Base-by-base conservation (phyloP, 2,329 filamentous ascomycete species). In the Berkeleyomyces basicola region DNA sequence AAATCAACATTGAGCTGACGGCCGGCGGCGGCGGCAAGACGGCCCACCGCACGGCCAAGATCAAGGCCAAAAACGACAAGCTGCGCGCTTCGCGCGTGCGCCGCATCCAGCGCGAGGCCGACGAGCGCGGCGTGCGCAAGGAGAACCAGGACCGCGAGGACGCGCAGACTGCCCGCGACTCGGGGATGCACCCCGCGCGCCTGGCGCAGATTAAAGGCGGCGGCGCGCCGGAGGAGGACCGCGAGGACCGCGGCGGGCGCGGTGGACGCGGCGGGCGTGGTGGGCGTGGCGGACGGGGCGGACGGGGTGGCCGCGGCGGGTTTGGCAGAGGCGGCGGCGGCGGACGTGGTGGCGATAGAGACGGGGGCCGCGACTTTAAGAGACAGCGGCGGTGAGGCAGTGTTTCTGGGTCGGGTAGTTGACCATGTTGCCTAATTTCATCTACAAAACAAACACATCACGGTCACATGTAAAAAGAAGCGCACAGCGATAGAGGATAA, bases 1-100 rank as follows among this genome's bases (percentile, higher is more conserved):
- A 85, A 74, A 95, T 97, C 69, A 96, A 96, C 71, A 88, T 96
- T 36, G 92, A 96, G 75, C 75, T 97, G 67, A 96, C 90, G 67
- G 91, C 88, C 64, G 91, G 91, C 60, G 91, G 91, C 47, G 92
- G 92, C 65, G 86, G 85, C 66, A 95, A 90, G 72, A 88, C 83
- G 55, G 79, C 84, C 67, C 75, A 79, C 63, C 80, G 92, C 66
- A 83, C 81, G 70, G 80, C 85, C 64, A 93, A 91, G 76, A 89
- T 97, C 72, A 79, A 82, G 69, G 80, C 80, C 64, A 96, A 96
- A 81, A 96, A 97, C 76, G 78, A 81, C 69, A 92, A 91, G 75
- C 79, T 96, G 59, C 82, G 88, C 67, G 89, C 87, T 69, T 78
- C 82, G 72, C 76, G 80, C 49, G 70, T 72, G 55, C 74, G 78